Evolutionary conservation across 768 basidiomycete genomes (phyloP).

Genomic region (Clitopilus hobsonii): DNA sequence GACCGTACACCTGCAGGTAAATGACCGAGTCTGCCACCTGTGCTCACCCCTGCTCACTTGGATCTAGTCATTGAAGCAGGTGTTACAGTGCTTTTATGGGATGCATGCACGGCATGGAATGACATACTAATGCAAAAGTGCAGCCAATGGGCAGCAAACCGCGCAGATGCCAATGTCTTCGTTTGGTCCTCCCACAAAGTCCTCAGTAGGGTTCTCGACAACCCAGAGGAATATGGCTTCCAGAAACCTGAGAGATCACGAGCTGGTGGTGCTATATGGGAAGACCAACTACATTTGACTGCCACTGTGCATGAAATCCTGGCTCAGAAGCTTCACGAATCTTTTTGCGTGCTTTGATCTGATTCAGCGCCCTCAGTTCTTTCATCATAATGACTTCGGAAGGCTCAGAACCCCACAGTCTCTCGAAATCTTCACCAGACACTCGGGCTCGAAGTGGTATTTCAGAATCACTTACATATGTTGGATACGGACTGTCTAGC

Average conservation of each 20-base stretch:
- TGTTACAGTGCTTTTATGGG: neutral
- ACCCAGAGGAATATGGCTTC: constrained; percentile 26
- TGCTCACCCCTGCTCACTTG: neutral
- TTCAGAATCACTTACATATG: too few species aligned
- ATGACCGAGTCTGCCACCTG: neutral
- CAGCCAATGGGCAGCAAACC: constrained; percentile 17
- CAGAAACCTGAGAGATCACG: constrained; percentile 18
- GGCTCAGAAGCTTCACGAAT: constrained; percentile 10
- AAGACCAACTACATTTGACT: constrained; percentile 33
- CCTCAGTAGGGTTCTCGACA: constrained; percentile 27
- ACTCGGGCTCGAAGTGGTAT: too few species aligned
- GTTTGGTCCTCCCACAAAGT: constrained; percentile 26
- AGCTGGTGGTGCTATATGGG: constrained; percentile 31
- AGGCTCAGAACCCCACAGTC: too few species aligned
- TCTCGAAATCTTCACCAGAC: too few species aligned
- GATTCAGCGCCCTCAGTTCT: too few species aligned
- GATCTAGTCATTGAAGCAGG: neutral
- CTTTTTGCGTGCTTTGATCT: too few species aligned
- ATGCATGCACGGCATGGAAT: constrained; percentile 27
- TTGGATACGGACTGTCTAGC: too few species aligned
- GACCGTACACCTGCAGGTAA: constrained; percentile 31
- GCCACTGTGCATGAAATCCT: constrained; percentile 25
- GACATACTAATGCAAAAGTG: constrained; percentile 13
- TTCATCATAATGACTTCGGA: too few species aligned
- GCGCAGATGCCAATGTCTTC: constrained; percentile 19